phyloP scores from a whole-genome alignment of 2,329 filamentous ascomycete genomes.

The Alternaria postmessia region DNA sequence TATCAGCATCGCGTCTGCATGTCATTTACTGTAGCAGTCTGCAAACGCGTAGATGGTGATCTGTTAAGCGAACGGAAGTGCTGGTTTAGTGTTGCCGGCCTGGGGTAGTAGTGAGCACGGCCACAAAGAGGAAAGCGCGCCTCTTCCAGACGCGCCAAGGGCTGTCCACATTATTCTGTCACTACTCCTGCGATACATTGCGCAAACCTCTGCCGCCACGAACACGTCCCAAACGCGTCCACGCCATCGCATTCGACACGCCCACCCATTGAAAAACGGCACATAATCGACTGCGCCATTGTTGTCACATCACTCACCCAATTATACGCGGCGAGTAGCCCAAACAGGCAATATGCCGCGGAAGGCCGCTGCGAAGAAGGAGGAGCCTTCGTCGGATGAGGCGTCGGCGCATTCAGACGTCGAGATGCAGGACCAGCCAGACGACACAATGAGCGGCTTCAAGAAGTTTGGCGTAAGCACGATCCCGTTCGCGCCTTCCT shows the following conservation, averaged over 20 bases:
- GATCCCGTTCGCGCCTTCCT: constrained; percentile 14
- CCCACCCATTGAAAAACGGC: not conserved
- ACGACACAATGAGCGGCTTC: constrained; percentile 44
- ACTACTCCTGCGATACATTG: constrained; percentile 6
- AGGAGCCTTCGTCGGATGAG: constrained; percentile 48
- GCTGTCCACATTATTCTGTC: constrained; percentile 16
- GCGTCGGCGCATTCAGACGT: constrained; percentile 50
- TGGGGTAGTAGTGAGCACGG: constrained; percentile 6
- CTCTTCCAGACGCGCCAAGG: constrained; percentile 16
- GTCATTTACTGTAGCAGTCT: not conserved
- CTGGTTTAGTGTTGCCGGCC: not conserved
- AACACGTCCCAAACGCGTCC: constrained; percentile 13
- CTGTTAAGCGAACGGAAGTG: not conserved
- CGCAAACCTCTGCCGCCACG: constrained; percentile 5
- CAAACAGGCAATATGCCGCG: constrained; percentile 52
- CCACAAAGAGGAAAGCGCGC: constrained; percentile 11
- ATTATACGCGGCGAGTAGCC: constrained; percentile 41
- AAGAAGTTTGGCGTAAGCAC: constrained; percentile 47
- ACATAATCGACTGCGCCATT: not conserved
- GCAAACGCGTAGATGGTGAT: constrained; percentile 5
- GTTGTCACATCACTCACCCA: not conserved
- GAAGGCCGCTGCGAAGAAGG: constrained; percentile 47
- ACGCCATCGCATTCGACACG: not conserved
- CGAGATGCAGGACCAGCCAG: constrained; percentile 49
- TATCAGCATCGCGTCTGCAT: not conserved